Conservation (phyloP, 805 yeast species). For the Cyberlindnera mississippiensis region DNA sequence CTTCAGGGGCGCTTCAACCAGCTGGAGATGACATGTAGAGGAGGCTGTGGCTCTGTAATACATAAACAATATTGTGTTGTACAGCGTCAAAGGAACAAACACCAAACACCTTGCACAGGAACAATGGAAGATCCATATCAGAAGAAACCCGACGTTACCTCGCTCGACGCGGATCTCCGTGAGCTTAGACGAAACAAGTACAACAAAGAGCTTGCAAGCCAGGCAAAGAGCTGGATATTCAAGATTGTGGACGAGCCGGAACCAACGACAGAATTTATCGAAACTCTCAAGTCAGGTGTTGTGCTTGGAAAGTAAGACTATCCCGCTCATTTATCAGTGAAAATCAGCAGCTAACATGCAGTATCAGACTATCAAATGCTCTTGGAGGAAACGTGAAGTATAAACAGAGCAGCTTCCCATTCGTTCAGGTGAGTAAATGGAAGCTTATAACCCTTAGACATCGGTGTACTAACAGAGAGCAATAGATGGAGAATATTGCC, state of each 20-base stretch:
- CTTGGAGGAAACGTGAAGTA: constrained; percentile 40
- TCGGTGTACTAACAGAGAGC: not conserved
- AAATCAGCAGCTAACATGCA: not conserved
- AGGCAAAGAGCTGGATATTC: constrained; percentile 55
- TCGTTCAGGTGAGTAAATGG: constrained; percentile 37
- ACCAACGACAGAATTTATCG: constrained; percentile 45
- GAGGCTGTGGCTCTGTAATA: too few relatives aligned
- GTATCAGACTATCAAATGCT: constrained; percentile 33
- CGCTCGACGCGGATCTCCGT: constrained; percentile 59
- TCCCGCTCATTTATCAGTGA: not conserved
- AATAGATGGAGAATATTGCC: constrained; percentile 79
- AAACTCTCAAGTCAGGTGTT: constrained; percentile 58
- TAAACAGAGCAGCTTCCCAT: constrained; percentile 69
- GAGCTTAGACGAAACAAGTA: constrained; percentile 51
- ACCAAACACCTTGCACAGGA: not conserved
- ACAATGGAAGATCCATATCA: constrained; percentile 23
- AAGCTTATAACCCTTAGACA: not conserved
- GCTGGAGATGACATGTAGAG: too few relatives aligned
- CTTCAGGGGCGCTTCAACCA: too few relatives aligned
- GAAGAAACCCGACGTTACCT: constrained; percentile 42
- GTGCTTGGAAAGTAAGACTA: constrained; percentile 39
- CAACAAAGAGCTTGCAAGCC: constrained; percentile 32
- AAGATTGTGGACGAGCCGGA: constrained; percentile 32
- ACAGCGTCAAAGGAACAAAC: not conserved
- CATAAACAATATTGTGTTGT: too few relatives aligned